Base-by-base conservation (phyloP, 495 filamentous ascomycete genomes). In the Penicillium paxilli region DNA sequence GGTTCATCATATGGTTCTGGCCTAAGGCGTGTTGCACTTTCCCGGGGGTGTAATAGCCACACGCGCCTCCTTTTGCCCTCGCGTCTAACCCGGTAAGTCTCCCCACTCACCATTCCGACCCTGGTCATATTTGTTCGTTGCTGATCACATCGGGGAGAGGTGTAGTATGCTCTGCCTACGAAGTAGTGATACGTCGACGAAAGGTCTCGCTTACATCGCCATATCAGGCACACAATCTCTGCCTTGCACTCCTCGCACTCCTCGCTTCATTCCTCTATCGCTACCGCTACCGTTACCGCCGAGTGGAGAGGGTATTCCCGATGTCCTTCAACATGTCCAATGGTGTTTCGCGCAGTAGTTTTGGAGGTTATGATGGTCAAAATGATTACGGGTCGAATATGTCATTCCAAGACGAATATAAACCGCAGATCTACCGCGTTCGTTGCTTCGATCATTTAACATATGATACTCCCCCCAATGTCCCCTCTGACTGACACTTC, bases 391-490 rank as follows among this genome's bases (percentile, higher is more conserved):
- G 74, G 19, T 67, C 69, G 28, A 75, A 77, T 63, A 74, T 78
- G 51, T 58, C 78, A 22, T 72, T 74, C 41, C 75, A 77, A 21
- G 75, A 80, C 35, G 85, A 85, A 51, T 75, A 82, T 44, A 79
- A 79, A 54, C 86, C 87, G 48, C 85, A 87, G 57, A 91, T 94
- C 45, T 94, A 92, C 70, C 86, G 87, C 55, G 90, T 92, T 65
- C 54, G 78, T 69, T 21, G 21, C 35, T 44, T 53, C 42, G 30
- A 25, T 40, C 24, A 38, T 52, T 30, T 30, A 5, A 11, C 33
- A 17, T 19, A n/a, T n/a, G n/a, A n/a, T n/a, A n/a, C n/a, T n/a
- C n/a, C 52, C 47, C 51, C 65, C 53, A 49, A 23, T 52, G 49
- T 53, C 64, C 53, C 49, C 40, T 47, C 20, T 33, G 38, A 44